Evolutionary conservation across 768 basidiomycete genomes (phyloP), one percentile per base, ranked within the genome.

Genomic region (Calvatia gigantea): DNA sequence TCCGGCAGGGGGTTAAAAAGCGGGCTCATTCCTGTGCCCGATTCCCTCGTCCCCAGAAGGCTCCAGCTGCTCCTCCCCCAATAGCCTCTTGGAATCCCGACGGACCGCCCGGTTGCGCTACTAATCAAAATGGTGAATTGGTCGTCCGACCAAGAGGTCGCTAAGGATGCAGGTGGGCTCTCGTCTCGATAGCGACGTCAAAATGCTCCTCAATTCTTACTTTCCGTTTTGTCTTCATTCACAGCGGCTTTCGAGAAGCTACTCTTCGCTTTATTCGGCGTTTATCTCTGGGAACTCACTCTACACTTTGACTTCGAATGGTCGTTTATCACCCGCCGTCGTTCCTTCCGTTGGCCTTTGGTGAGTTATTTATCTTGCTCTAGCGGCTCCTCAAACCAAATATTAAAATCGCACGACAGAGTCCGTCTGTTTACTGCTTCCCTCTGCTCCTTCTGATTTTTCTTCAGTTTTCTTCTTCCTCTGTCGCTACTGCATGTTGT

Each of bases 401-500:
- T 19, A 47, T 41, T 48, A 4, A 29, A 21, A 6, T 32, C 11
- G 55, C 19, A 1, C n/a, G 2, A 9, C 42, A 42, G 39, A 29
- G 48, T 31, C 15, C 43, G 23, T 39, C 41, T 21, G 27, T 52
- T 44, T 57, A 32, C 3, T 51, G 69, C 65, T 59, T 65, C 70
- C 52, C 56, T 60, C 61, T 17, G 28, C 9, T 46, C 17, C 15
- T 45, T 47, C 48, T 25, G 42, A 60, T 58, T 25, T 12, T 25
- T 41, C 33, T 21, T 1, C 44, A 73, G 86, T 81, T 23, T 83
- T 86, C 58, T 85, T 86, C 65, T 87, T 89, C 65, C 70, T 86
- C 23, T 85, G 82, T 64, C 82, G 87, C 57, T 89, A 89, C 65
- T 85, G 83, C 67, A 82, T 88, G 75, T 62, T 89, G n/a, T 73